Base-by-base conservation (phyloP, 441 rosid genomes). In the Eugenia klotzschiana region DNA sequence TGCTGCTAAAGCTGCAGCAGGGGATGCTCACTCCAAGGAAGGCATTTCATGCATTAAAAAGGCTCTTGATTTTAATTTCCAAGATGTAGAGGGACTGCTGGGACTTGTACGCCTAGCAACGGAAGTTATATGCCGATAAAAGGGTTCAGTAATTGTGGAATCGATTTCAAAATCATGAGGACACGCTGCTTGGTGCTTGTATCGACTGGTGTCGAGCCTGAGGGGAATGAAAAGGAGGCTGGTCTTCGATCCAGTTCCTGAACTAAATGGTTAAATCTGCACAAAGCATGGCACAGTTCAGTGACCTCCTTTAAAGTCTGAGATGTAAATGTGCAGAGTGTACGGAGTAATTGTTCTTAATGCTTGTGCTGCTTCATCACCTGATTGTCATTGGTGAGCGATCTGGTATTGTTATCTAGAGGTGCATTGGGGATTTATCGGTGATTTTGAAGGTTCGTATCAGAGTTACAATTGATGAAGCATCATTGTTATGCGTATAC, bases 41-140 rank as follows among this genome's bases (percentile, higher is more conserved):
- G 90, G 89, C 85, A 85, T 94, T 84, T 81, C 88, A 80, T 90
- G 93, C 64, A 91, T 96, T 77, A 94, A 89, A 91, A 91, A 86
- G 80, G 97, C 99, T 84, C 96, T 97, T 89, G 99, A 97, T 93
- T 94, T 92, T 86, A 94, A 91, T 91, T 97, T 96, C 89, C 99
- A 94, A 74, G 99, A 97, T 69, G 87, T 97, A 82, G 96, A 94
- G 82, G 97, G 95, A 80, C 88, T 96, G 51, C 87, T 97, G 84
- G 96, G 87, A 83, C 87, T 96, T 85, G 94, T 97, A 86, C 91
- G 95, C 89, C 90, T 94, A 77, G 99, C 99, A 49, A 90, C 92
- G 85, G 95, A 96, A 83, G 94, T 94, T 86, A 94, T 92, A 81
- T 87, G 92, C 91, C 93, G 89, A 53, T 81, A 72, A 84, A 74